Evolutionary conservation across 2,329 filamentous ascomycete species (phyloP).

Genomic region (Alternaria brassicae): DNA sequence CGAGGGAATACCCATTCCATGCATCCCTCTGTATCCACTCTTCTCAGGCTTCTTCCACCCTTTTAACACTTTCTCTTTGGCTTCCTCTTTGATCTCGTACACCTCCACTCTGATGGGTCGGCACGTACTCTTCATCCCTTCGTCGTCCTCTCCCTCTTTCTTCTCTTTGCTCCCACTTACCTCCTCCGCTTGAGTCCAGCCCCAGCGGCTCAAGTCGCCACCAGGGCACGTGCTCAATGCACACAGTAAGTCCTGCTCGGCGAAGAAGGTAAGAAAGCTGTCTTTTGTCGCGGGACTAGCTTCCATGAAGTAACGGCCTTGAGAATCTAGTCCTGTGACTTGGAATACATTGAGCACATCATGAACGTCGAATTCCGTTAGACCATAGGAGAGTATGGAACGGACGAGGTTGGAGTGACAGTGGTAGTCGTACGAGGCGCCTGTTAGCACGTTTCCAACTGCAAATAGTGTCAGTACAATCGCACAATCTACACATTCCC

Average conservation of each 20-base stretch:
- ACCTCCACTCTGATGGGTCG: slow-evolving; percentile 78
- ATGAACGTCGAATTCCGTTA: slow-evolving; percentile 78
- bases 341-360: slow-evolving; percentile 89
- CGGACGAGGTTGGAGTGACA: slow-evolving; percentile 83
- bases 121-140: slow-evolving; percentile 60
- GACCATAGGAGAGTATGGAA: slow-evolving; percentile 71
- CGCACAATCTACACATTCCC: too few species aligned
- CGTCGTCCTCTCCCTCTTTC: slow-evolving; percentile 64
- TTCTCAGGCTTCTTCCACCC: slow-evolving; percentile 69
- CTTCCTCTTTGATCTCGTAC: slow-evolving; percentile 64
- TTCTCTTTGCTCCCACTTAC: slow-evolving; percentile 59
- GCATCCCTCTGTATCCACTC: slow-evolving; percentile 69
- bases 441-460: slow-evolving; percentile 75
- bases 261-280: slow-evolving; percentile 75
- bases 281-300: slow-evolving; percentile 38
- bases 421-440: slow-evolving; percentile 78
- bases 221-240: slow-evolving; percentile 76
- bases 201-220: slow-evolving; percentile 82
- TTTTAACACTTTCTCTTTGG: slow-evolving; percentile 38
- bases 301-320: slow-evolving; percentile 62
- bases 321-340: slow-evolving; percentile 75
- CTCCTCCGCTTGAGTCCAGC: slow-evolving; percentile 64
- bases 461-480: neutral
- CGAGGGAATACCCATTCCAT: slow-evolving; percentile 66
- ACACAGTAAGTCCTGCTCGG: slow-evolving; percentile 76